Evolutionary conservation across 2,329 filamentous ascomycete genomes (phyloP).

Genomic region (Amphichorda felina): DNA sequence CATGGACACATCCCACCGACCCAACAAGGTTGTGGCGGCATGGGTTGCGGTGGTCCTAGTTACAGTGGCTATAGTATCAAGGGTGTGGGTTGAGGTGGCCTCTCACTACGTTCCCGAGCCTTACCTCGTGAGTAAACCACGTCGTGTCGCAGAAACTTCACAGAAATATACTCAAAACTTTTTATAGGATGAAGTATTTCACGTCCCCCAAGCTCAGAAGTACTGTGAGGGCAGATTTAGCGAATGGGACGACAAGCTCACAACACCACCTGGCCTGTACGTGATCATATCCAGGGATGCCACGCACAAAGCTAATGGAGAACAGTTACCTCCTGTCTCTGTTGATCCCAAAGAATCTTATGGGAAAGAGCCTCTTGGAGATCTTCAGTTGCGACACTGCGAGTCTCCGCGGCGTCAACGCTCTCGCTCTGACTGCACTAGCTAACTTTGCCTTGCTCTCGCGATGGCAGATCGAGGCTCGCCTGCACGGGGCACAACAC

Average conservation of each 20-base stretch:
- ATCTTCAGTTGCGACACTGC: conserved; percentile 12
- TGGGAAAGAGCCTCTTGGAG: conserved; percentile 1
- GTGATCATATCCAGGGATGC: conserved; percentile 8
- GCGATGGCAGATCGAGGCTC: conserved; percentile 37
- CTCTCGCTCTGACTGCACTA: conserved; percentile 23
- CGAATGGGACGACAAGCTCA: conserved; percentile 94
- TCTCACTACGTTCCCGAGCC: conserved; percentile 31
- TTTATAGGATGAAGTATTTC: conserved; percentile 68
- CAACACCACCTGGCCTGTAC: conserved; percentile 81
- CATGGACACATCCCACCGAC: too few species aligned
- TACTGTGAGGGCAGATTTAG: conserved; percentile 67
- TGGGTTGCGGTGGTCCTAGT: neutral
- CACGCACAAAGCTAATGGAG: neutral
- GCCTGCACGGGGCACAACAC: conserved; percentile 14
- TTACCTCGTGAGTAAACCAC: conserved; percentile 32
- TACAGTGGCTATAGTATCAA: conserved; percentile 1
- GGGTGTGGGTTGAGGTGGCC: conserved; percentile 4
- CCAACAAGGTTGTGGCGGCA: too few species aligned
- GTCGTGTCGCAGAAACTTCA: neutral
- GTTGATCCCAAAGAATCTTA: conserved; percentile 8
- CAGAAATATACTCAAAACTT: neutral
- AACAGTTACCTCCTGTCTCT: conserved; percentile 33
- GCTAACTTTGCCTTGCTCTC: conserved; percentile 35
- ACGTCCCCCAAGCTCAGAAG: conserved; percentile 80
- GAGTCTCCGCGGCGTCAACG: conserved; percentile 37